Conservation (phyloP, 441 rosid species). For the Bocquillonia castaneifolia region DNA sequence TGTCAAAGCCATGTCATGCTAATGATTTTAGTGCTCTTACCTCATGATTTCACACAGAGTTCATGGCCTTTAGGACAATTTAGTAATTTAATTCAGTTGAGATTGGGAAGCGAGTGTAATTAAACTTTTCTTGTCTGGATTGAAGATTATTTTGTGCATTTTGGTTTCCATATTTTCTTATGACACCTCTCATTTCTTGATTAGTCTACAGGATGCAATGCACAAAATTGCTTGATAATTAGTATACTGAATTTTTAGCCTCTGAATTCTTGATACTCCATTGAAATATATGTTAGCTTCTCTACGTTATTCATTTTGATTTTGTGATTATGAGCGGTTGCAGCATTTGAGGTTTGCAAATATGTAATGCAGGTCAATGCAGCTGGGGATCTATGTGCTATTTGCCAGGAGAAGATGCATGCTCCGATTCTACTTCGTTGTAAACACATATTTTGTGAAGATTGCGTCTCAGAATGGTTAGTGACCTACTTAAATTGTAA, state of each 20-base stretch:
- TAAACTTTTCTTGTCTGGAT: no score
- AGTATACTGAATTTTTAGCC: not conserved
- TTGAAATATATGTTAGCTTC: not conserved
- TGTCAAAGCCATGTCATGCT: not conserved
- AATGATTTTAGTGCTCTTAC: not conserved
- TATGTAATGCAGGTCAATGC: constrained; percentile 52
- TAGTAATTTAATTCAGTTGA: not conserved
- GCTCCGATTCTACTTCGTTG: constrained; percentile 63
- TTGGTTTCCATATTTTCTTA: not conserved
- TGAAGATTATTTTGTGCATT: not conserved
- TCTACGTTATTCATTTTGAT: not conserved
- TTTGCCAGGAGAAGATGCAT: constrained; percentile 81
- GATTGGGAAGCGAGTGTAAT: not conserved
- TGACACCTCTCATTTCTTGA: not conserved
- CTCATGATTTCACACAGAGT: not conserved
- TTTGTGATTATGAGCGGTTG: not conserved
- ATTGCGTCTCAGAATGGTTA: constrained; percentile 75
- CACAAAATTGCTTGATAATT: not conserved
- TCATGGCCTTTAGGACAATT: not conserved
- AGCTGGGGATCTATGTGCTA: constrained; percentile 69
- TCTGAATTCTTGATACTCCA: not conserved
- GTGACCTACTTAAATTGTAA: constrained; percentile 10
- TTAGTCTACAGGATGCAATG: not conserved
- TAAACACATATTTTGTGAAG: constrained; percentile 76
- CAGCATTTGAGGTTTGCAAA: not conserved